phyloP scores from a whole-genome alignment of 352 stramenopile genomes.

The Nothophytophthora sp. region DNA sequence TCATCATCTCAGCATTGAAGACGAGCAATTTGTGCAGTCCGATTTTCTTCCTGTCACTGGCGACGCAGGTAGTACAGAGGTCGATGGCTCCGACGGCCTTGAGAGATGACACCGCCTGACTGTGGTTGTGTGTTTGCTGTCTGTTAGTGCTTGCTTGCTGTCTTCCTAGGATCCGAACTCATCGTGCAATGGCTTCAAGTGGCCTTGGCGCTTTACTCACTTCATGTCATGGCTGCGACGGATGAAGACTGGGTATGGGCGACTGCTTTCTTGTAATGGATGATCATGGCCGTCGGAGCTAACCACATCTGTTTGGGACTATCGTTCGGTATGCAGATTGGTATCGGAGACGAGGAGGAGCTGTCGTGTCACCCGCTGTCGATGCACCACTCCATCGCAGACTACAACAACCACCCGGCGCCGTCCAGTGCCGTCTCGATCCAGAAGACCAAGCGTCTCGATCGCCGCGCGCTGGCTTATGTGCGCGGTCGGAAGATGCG shows the following conservation, averaged over 20 bases:
- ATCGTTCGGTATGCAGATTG: constrained; percentile 32
- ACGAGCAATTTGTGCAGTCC: constrained; percentile 84
- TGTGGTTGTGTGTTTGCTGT: not conserved
- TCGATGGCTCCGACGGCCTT: not conserved
- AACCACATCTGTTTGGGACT: not conserved
- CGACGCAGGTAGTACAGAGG: constrained; percentile 81
- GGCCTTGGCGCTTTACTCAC: constrained; percentile 78
- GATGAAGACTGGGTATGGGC: constrained; percentile 78
- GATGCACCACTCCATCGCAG: constrained; percentile 73
- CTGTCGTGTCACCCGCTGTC: constrained; percentile 51
- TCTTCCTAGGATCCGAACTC: constrained; percentile 82
- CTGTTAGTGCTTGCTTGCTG: constrained; percentile 68
- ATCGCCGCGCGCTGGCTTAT: constrained; percentile 74
- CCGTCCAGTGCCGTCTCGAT: constrained; percentile 63
- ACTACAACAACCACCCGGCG: constrained; percentile 70
- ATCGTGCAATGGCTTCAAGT: constrained; percentile 87
- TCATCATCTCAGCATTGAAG: constrained; percentile 87
- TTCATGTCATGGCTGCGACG: constrained; percentile 71
- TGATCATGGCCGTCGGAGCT: not conserved
- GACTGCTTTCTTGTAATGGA: not conserved
- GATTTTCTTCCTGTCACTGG: constrained; percentile 84
- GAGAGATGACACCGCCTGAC: not conserved
- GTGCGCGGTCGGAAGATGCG: constrained; percentile 74
- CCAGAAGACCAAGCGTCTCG: constrained; percentile 80
- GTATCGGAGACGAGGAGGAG: constrained; percentile 63